Evolutionary conservation across 148 eudicot genomes (phyloP), one percentile per base, ranked within the genome.

Genomic region (Rhododendron vialii): DNA sequence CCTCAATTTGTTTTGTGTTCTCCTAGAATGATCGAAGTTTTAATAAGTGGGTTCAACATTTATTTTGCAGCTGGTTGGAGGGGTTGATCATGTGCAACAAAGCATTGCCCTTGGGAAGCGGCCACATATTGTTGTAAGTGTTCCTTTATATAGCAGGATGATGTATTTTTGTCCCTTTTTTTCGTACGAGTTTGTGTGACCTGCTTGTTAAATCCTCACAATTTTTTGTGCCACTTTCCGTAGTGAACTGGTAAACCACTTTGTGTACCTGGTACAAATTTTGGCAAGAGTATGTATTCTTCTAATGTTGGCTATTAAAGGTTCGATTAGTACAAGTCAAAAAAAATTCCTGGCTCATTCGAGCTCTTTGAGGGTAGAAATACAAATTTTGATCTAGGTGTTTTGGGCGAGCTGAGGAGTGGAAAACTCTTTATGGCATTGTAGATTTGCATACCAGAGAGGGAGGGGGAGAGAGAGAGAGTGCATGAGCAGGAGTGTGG

Each of bases 11-110:
- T 10, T 10, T n/a, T 8, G 26, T 79, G 33, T 81, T 30, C 41
- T 82, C 24, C 15, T 36, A 51, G 0, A 11, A 33, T 53, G 63
- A 17, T 82, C 76, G 0, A 69, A 26, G 4, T 33, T 41, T 28
- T 41, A 77, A 78, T 43, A 57, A 57, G 26, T 75, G 67, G 48
- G 13, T 84, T 51, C 35, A 24, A 22, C 35, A 73, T 50, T 59
- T 43, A 26, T 36, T n/a, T 69, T 87, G 87, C 92, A 94, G 96
- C 96, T 94, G 87, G 94, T 94, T 89, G 96, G 96, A 85, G 96
- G 96, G 57, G 88, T 94, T 59, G 93, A 93, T 84, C 82, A 50
- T 53, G 91, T 88, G 75, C 94, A 91, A 73, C 96, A 94, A 85
- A 88, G 91, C 80, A 85, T 90, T 91, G 81, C 87, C 36, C 90